Percentiles rank a stretch among this genome's conserved stretches.
Evolutionary conservation across 345 rosid species (phyloP).

Genomic region (Populus deltoides): DNA sequence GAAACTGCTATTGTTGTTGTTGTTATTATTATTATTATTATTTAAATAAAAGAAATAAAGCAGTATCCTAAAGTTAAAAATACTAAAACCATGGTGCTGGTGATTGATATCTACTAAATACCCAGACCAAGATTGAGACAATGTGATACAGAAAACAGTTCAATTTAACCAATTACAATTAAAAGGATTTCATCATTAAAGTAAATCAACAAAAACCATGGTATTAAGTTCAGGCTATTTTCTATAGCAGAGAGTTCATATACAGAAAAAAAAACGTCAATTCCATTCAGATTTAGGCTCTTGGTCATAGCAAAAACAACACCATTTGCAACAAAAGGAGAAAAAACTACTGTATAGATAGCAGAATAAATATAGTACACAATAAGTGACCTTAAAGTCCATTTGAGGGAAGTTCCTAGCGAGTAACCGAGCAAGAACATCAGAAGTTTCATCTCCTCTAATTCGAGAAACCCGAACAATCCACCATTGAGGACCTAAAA

Average conservation of each 20-base stretch:
- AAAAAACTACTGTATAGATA: not conserved
- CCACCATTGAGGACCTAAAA: constrained; percentile 83
- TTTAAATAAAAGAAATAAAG: not conserved
- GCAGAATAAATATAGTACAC: not conserved
- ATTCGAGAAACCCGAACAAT: constrained; percentile 55
- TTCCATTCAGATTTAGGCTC: too few relatives aligned
- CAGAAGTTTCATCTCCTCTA: constrained; percentile 58
- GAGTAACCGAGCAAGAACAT: constrained; percentile 52
- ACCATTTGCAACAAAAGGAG: not conserved
- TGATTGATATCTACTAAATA: not conserved
- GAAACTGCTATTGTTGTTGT: not conserved
- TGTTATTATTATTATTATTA: too few relatives aligned
- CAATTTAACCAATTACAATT: not conserved
- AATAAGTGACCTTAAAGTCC: constrained; percentile 55
- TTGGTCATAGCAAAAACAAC: too few relatives aligned
- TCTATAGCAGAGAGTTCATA: too few relatives aligned
- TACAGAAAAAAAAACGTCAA: too few relatives aligned
- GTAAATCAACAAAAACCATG: too few relatives aligned
- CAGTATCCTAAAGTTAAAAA: not conserved
- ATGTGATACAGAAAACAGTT: too few relatives aligned
- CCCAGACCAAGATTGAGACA: not conserved
- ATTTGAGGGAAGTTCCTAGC: constrained; percentile 53
- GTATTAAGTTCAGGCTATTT: too few relatives aligned
- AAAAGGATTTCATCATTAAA: too few relatives aligned
- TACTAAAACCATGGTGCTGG: not conserved